Conservation (phyloP, 305 asterid species). For the Ajuga reptans region DNA sequence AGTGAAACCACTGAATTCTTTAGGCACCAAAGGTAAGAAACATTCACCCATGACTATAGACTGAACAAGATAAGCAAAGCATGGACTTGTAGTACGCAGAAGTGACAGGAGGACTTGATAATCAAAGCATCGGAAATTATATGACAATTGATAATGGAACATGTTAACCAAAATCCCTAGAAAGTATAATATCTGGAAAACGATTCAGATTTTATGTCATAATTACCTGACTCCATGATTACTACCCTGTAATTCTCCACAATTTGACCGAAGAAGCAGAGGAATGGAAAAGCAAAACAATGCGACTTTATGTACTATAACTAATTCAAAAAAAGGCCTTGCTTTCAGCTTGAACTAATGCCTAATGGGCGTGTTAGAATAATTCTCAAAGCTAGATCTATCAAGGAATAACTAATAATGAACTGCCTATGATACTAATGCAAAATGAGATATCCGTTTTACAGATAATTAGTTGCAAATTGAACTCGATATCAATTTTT, state of each 20-base stretch:
- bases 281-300: neutral
- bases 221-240: too few species aligned
- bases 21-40: too few species aligned
- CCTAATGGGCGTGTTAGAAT: neutral
- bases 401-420: constrained; percentile 2
- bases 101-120: neutral
- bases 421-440: neutral
- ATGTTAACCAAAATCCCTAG: too few species aligned
- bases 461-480: neutral
- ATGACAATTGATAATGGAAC: too few species aligned
- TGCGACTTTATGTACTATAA: neutral
- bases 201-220: too few species aligned
- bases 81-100: neutral
- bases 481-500: neutral
- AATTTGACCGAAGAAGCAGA: neutral
- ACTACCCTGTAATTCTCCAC: neutral
- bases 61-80: neutral
- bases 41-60: too few species aligned
- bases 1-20: too few species aligned
- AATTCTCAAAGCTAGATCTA: neutral
- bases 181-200: too few species aligned
- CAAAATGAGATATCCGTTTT: neutral
- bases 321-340: neutral
- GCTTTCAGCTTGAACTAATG: neutral
- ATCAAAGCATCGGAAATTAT: neutral